Conservation (phyloP, 805 yeast genomes). For the Saturnispora silvae region DNA sequence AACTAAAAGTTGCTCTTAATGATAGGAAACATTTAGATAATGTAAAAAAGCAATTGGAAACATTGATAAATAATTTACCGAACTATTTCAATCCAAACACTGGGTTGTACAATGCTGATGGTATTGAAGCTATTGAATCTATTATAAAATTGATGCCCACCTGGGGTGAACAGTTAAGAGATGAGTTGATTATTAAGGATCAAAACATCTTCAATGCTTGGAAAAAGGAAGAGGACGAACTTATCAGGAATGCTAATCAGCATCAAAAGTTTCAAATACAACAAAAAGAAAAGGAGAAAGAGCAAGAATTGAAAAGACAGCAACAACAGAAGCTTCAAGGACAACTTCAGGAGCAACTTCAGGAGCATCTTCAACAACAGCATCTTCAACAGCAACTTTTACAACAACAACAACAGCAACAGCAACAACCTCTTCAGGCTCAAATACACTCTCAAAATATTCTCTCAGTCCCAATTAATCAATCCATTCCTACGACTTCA, state of each 20-base stretch:
- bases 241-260: constrained; percentile 12
- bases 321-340: neutral
- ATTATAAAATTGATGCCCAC: constrained; percentile 20
- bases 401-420: neutral
- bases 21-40: constrained; percentile 21
- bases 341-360: neutral
- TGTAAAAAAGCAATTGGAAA: constrained; percentile 15
- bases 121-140: constrained; percentile 16
- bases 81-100: constrained; percentile 20
- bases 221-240: constrained; percentile 26
- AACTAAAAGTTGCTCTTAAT: constrained; percentile 21
- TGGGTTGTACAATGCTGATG: constrained; percentile 22
- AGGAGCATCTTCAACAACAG: neutral
- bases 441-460: no score
- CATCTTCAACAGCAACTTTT: neutral
- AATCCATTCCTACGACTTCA: neutral
- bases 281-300: no score
- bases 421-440: no score
- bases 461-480: no score
- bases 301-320: constrained; percentile 5
- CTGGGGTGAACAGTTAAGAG: constrained; percentile 23
- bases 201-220: constrained; percentile 6
- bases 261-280: neutral
- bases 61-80: constrained; percentile 18
- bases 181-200: constrained; percentile 8